Evolutionary conservation across 805 yeast species (phyloP).

Genomic region (Metschnikowia hibisci): DNA sequence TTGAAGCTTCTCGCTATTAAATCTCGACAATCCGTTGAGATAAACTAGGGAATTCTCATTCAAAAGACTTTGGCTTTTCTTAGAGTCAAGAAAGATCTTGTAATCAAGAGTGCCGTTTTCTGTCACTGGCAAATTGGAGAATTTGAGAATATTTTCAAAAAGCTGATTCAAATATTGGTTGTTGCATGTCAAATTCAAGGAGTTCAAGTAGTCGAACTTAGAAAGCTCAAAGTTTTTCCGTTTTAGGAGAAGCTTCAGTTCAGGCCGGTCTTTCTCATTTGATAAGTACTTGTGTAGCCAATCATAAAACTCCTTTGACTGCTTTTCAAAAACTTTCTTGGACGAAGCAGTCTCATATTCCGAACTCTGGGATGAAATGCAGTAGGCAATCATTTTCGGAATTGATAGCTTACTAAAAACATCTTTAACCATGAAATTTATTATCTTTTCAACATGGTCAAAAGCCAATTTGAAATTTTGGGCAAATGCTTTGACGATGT

Average conservation of each 20-base stretch:
- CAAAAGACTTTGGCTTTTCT: constrained; percentile 17
- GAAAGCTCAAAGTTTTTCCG: constrained; percentile 39
- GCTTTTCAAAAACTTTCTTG: constrained; percentile 35
- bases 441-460: constrained; percentile 31
- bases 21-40: constrained; percentile 31
- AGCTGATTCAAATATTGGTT: constrained; percentile 40
- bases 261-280: constrained; percentile 42
- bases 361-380: constrained; percentile 8
- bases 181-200: constrained; percentile 33
- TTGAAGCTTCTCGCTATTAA: constrained; percentile 40
- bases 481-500: constrained; percentile 26
- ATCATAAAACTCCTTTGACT: constrained; percentile 40
- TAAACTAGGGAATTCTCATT: constrained; percentile 27
- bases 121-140: constrained; percentile 20
- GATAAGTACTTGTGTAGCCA: constrained; percentile 43
- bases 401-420: constrained; percentile 28
- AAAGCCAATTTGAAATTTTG: constrained; percentile 23
- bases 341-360: constrained; percentile 23
- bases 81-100: constrained; percentile 15
- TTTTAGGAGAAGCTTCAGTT: constrained; percentile 33
- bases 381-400: constrained; percentile 23
- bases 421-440: constrained; percentile 25
- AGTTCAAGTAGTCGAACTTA: constrained; percentile 45
- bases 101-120: constrained; percentile 11
- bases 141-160: constrained; percentile 35